A percentile compares a stretch with the other conserved stretches of the same genome.
phyloP scores from a whole-genome alignment of 2,329 filamentous ascomycete species.

The Fusarium napiforme region DNA sequence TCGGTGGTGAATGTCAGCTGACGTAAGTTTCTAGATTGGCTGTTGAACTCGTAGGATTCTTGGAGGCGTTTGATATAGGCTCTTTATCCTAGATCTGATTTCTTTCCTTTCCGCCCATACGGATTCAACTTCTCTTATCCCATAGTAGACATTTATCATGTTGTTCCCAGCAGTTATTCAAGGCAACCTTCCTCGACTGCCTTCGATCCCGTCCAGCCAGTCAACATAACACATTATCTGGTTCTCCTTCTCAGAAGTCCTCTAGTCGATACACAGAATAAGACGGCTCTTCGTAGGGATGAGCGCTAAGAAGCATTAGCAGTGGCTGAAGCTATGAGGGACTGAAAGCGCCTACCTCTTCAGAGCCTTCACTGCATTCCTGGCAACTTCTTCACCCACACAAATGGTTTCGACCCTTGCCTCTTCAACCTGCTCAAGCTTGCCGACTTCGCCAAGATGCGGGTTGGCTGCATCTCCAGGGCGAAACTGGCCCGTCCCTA shows the following conservation, averaged over 20 bases:
- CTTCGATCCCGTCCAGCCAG: too few relatives aligned
- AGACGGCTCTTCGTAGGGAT: background rate
- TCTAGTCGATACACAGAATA: background rate
- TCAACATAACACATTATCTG: too few relatives aligned
- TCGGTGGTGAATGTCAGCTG: too few relatives aligned
- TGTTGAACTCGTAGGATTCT: background rate
- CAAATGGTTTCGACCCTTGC: background rate
- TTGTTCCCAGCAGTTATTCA: too few relatives aligned
- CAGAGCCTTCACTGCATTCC: background rate
- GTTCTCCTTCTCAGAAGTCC: too few relatives aligned
- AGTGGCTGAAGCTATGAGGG: fast-evolving
- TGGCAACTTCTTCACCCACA: background rate
- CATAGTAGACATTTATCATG: background rate
- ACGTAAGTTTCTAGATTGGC: too few relatives aligned
- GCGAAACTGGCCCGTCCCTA: background rate
- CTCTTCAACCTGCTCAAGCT: background rate
- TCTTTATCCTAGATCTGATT: too few relatives aligned
- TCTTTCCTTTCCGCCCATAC: too few relatives aligned
- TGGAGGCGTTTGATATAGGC: background rate
- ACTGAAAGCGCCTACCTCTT: background rate
- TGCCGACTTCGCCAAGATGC: fast-evolving
- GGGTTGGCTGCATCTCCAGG: background rate
- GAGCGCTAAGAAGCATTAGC: background rate
- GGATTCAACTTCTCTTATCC: fast-evolving
- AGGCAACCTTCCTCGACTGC: too few relatives aligned